phyloP scores from a whole-genome alignment of 2,329 filamentous ascomycete species.

The Fusarium continuum region DNA sequence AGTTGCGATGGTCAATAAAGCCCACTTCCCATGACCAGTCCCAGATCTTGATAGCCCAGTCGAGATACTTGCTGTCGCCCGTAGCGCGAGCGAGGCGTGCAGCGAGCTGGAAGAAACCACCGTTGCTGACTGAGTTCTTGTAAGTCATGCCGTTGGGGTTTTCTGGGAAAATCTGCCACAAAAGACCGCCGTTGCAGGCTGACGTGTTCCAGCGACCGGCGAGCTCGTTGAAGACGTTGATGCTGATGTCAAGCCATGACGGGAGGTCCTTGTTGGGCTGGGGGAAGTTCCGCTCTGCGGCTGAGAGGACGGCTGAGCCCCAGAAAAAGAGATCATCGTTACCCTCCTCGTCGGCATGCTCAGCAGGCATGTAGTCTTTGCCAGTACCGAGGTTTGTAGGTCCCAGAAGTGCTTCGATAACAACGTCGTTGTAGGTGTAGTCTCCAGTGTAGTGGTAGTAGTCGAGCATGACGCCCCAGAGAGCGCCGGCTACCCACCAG shows the following conservation, averaged over 20 bases:
- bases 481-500: slow-evolving; percentile 72
- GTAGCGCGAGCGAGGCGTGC: slow-evolving; percentile 78
- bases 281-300: slow-evolving; percentile 74
- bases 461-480: slow-evolving; percentile 74
- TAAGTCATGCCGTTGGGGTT: slow-evolving; percentile 81
- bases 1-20: slow-evolving; percentile 62
- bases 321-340: slow-evolving; percentile 83
- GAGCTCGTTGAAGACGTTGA: slow-evolving; percentile 78
- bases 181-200: slow-evolving; percentile 75
- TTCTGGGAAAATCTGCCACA: slow-evolving; percentile 82
- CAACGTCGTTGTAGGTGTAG: slow-evolving; percentile 66
- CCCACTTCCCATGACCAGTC: slow-evolving; percentile 69
- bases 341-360: slow-evolving; percentile 68
- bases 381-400: slow-evolving; percentile 64
- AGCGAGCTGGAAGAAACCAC: slow-evolving; percentile 82
- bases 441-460: slow-evolving; percentile 75
- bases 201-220: slow-evolving; percentile 73
- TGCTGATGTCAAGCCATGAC: slow-evolving; percentile 72
- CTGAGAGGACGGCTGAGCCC: slow-evolving; percentile 73
- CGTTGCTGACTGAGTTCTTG: slow-evolving; percentile 85
- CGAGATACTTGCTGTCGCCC: slow-evolving; percentile 69
- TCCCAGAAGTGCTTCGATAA: slow-evolving; percentile 66
- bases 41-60: slow-evolving; percentile 74
- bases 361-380: slow-evolving; percentile 67
- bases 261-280: slow-evolving; percentile 65